Evolutionary conservation across 2,329 filamentous ascomycete species (phyloP), one percentile per base, ranked within the genome.

Genomic region (Rhexocercosporidium sp.): DNA sequence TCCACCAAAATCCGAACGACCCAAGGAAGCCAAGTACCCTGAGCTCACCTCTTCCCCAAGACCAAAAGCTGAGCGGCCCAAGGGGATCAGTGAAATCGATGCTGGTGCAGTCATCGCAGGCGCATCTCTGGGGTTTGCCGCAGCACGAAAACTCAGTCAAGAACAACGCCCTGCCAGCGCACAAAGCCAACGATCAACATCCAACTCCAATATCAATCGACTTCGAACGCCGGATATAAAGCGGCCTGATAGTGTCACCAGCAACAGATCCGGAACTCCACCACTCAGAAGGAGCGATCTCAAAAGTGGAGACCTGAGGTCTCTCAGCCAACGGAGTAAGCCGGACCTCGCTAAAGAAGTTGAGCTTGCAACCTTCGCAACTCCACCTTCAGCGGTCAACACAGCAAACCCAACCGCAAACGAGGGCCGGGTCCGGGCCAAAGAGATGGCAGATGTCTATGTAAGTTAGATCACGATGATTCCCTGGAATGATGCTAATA

Each of bases 391-490:
- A 70, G 65, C 66, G 59, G 75, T 86, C 84, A 75, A 85, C 85
- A 73, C 85, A 82, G 74, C 87, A 88, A 82, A 91, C 90, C 92
- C 93, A 75, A 86, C 93, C 81, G 92, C 90, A 80, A 94, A 95
- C 83, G 93, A 94, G 86, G 92, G 92, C 83, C 94, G 93, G 82
- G 90, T 88, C 82, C 92, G 92, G 79, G 83, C 90, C 78, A 91
- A 89, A 84, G 91, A 90, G 82, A 97, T 97, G 93, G 86, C 92
- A 79, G 93, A 97, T 85, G 90, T 97, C 82, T 97, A 92, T 83
- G 94, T 97, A 88, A 91, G 93, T 92, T 63, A 44, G 62, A 63
- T 65, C 20, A 20, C 60, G 37, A 20, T 27, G 9, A 39, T 20
- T 25, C 27, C 7, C 59, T 62, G 7, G 46, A 72, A 67, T 70